Percentiles rank a stretch among this genome's conserved stretches.
Evolutionary conservation across 768 basidiomycete species (phyloP).

Genomic region (Leccinum subgranulosum): DNA sequence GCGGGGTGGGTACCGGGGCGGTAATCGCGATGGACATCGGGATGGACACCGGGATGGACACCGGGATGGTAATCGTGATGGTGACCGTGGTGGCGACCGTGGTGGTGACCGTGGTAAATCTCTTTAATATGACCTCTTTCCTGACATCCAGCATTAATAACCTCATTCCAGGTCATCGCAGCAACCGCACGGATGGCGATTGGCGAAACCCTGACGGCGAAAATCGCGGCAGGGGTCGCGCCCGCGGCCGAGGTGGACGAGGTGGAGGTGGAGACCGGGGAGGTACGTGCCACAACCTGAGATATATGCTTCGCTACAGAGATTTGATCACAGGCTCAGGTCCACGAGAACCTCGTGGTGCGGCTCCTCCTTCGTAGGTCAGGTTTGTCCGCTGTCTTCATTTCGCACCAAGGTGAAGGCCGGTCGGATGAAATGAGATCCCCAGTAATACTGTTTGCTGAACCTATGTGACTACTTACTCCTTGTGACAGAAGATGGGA

Average conservation of each 20-base stretch:
- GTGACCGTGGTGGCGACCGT: slow-evolving; percentile 12
- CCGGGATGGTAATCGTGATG: neutral
- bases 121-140: neutral
- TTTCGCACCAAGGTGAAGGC: neutral
- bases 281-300: slow-evolving; percentile 27
- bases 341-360: slow-evolving; percentile 22
- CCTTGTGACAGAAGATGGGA: neutral
- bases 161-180: slow-evolving; percentile 10
- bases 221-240: slow-evolving; percentile 39
- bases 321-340: slow-evolving; percentile 12
- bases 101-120: slow-evolving; percentile 26
- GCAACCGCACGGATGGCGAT: slow-evolving; percentile 36
- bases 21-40: slow-evolving; percentile 21
- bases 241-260: slow-evolving; percentile 42
- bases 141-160: neutral
- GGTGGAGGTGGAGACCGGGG: slow-evolving; percentile 38
- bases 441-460: neutral
- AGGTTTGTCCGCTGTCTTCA: neutral
- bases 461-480: slow-evolving; percentile 6
- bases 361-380: slow-evolving; percentile 17
- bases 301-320: neutral
- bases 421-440: neutral
- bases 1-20: slow-evolving; percentile 35
- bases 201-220: slow-evolving; percentile 46
- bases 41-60: slow-evolving; percentile 5